These are phyloP conservation scores for Neonectria hederae DNA, from an alignment of 2,329 filamentous ascomycete species.

Conservation along the genomic window DNA sequence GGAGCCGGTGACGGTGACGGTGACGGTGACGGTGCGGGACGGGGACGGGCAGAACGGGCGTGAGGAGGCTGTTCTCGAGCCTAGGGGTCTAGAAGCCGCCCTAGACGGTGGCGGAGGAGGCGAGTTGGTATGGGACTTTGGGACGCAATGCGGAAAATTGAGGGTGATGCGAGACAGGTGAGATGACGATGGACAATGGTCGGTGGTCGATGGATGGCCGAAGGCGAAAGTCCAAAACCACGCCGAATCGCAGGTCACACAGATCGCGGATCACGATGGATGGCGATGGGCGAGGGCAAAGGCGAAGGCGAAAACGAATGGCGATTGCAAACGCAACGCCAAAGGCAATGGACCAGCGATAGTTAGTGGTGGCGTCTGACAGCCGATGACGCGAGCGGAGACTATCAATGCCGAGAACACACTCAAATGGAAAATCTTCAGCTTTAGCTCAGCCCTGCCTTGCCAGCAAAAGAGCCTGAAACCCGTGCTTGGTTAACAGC, in stretches of 20 bases:
- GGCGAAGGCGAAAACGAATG: slow-evolving; percentile 27
- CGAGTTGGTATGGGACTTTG: not conserved
- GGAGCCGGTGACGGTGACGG: not conserved
- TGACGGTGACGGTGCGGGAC: not conserved
- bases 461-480: not conserved
- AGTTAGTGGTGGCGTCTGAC: slow-evolving; percentile 38
- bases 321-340: not conserved
- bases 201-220: not conserved
- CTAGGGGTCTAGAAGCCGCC: not conserved
- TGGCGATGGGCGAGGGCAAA: no score
- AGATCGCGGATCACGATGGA: not conserved
- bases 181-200: not conserved
- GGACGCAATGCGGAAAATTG: not conserved
- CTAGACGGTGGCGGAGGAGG: not conserved
- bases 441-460: slow-evolving; percentile 4
- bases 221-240: not conserved
- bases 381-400: slow-evolving; percentile 37
- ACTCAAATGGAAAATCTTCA: slow-evolving; percentile 1
- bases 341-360: not conserved
- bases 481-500: not conserved
- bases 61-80: not conserved
- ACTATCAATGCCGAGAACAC: slow-evolving; percentile 11
- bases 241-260: not conserved
- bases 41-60: not conserved
- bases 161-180: not conserved